Evolutionary conservation across 139 green algal species (phyloP), one percentile per base, ranked within the genome.

Genomic region (Medakamo hakoo): DNA sequence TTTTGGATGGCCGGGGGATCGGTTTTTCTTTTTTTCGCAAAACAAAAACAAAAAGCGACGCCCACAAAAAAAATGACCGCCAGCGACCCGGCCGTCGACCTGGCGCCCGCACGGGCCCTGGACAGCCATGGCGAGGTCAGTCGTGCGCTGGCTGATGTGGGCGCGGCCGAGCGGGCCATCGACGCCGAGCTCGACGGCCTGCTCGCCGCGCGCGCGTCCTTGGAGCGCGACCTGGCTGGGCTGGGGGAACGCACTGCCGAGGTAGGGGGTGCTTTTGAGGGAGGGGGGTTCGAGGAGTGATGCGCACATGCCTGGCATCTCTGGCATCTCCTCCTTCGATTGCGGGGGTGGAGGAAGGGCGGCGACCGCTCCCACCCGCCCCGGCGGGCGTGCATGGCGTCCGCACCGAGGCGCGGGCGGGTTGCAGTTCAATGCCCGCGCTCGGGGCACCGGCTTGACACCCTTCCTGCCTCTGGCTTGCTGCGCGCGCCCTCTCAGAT

Each of bases 181-280:
- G 90, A 97, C 19, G 59, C 56, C 14, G 86, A 93, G 55, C 72
- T 95, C 23, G 81, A 88, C 56, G 23, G 64, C 25, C 68, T 87
- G 55, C 55, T 87, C 59, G 16, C 27, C 3, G 79, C 73, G 29
- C 73, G 81, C 1, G 65, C 23, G 1, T 68, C 84, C 3, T 49
- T 92, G 52, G 80, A 92, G 62, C 25, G 68, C 4, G 64, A 57
- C 25, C 70, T 93, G n/a, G 52, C 86, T 22, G 25, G 71, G 5
- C 68, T 90, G 14, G 77, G 85, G 27, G 64, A 62, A 2, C 63
- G 71, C 2, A 89, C 76, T 0, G 68, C 73, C 23, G 82, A 89
- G 80, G 82, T 89, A 56, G 27, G 56, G 27, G 4, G 2, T 30
- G 58, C 2, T 28, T 55, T 25, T n/a, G 25, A 40, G 58, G 58